Percentiles rank a stretch among this genome's conserved stretches.
Conservation (phyloP, 495 filamentous ascomycete species). For the Tuber melanosporum region DNA sequence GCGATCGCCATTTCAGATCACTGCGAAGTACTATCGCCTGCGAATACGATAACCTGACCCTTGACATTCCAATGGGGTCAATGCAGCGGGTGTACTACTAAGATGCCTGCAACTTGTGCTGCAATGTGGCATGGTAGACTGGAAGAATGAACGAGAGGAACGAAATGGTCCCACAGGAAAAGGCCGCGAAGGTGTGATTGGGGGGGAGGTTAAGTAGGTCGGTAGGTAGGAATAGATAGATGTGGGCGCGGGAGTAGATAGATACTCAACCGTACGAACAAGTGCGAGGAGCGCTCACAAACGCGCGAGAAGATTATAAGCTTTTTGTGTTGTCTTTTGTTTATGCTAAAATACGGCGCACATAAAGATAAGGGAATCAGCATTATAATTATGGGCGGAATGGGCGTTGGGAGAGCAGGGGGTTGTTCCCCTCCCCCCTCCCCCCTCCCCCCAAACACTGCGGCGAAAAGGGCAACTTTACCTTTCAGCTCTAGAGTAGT, state of each 20-base stretch:
- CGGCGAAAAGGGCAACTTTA: background rate
- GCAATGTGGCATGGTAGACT: background rate
- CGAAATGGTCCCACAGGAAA: background rate
- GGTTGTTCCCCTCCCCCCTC: background rate
- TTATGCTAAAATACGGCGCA: background rate
- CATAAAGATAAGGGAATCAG: background rate
- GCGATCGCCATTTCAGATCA: background rate
- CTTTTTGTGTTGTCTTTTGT: background rate
- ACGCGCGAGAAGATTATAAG: background rate
- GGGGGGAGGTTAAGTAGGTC: background rate
- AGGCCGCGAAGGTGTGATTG: background rate
- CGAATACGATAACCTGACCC: background rate
- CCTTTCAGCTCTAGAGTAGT: background rate
- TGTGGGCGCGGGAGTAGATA: background rate
- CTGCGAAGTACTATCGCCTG: background rate
- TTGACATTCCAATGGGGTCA: background rate
- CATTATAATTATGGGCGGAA: background rate
- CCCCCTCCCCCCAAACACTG: background rate
- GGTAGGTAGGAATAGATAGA: background rate
- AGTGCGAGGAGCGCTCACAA: background rate
- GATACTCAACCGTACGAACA: background rate
- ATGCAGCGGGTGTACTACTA: conserved; percentile 1
- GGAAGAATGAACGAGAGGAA: background rate
- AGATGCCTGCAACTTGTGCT: background rate
- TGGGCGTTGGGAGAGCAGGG: background rate